Base-by-base conservation (phyloP, 2,329 filamentous ascomycete species). In the Phyllachora maydis region DNA sequence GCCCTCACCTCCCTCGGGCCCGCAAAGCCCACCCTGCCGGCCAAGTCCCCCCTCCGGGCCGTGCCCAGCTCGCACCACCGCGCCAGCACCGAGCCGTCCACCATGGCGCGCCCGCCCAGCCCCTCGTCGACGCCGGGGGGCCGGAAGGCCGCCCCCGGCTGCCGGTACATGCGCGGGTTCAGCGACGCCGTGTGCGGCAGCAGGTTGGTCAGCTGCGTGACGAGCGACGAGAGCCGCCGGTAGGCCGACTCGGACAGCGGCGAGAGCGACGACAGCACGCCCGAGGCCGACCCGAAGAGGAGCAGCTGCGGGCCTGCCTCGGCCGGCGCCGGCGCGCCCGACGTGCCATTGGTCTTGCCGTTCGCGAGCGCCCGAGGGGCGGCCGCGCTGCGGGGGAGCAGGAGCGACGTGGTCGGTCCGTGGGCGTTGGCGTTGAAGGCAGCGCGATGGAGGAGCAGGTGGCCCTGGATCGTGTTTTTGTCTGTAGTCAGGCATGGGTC, bases 381-480 rank as follows among this genome's bases (percentile, higher is more conserved):
- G 59, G 42, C 10, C 53, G 54, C 46, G 4, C 65, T 67, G 10
- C 70, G 70, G 2, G 78, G 75, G 16, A 95, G 59, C 23, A 93
- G 65, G 11, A 73, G 68, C 35, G 82, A 73, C 18, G 63, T 65
- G 1, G 76, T 73, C 1, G 77, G 68, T 32, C 73, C 63, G 45
- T 92, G 78, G 11, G 66, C 67, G 18, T 79, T 82, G 0, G 78
- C 70, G 41, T 83, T 74, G 51, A 98, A 95, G 28, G 81, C 78
- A 25, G 77, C 79, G 29, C 78, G 71, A 46, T 85, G 79, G 6
- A 98, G 63, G 13, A 98, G 65, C 19, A 83, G 66, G 38, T 83
- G 75, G 23, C 88, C 88, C 27, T 85, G 77, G 16, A 92, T 67
- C 5, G 82, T 90, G 53, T 91, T 90, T 10, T 85, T 85, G 41